Percentiles rank a stretch among this genome's conserved stretches.
These are phyloP conservation scores for grape (Vitis vinifera) DNA, from an alignment of 164 flowering plant genomes.

Conservation along the genomic window DNA sequence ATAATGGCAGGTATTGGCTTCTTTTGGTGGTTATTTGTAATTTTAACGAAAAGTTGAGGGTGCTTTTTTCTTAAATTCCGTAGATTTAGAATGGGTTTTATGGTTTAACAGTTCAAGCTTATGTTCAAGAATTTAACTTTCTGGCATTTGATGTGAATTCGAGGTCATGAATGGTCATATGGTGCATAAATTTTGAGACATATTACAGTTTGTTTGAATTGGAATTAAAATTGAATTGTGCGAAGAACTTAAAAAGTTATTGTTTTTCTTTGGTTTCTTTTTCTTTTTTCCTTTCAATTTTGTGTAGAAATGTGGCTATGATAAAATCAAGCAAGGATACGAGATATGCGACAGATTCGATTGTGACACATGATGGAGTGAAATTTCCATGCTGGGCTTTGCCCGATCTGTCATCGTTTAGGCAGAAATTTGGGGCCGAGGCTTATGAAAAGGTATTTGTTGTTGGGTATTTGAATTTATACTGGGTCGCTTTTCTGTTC, in stretches of 20 bases:
- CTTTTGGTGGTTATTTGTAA: background rate
- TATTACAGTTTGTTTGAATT: too few species aligned
- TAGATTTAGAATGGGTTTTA: background rate
- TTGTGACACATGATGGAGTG: conserved; percentile 65
- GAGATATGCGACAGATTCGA: conserved; percentile 55
- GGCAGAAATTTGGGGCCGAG: conserved; percentile 43
- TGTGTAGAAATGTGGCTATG: conserved; percentile 52
- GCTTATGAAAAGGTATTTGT: conserved; percentile 72
- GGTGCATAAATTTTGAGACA: too few species aligned
- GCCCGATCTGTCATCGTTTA: conserved; percentile 51
- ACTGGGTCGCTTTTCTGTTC: background rate
- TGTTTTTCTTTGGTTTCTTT: background rate
- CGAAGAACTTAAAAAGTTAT: background rate
- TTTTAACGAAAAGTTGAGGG: background rate
- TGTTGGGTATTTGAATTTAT: background rate
- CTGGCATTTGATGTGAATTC: background rate
- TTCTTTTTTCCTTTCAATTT: background rate
- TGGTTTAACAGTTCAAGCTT: background rate
- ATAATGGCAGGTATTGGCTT: conserved; percentile 54
- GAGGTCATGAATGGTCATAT: background rate
- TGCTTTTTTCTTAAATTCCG: background rate
- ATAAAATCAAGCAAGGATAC: conserved; percentile 68
- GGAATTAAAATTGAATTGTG: too few species aligned
- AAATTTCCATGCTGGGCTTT: conserved; percentile 62
- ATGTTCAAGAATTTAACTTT: conserved; percentile 1